Percentiles rank a stretch among this genome's conserved stretches.
Conservation (phyloP, 2,329 filamentous ascomycete genomes). For the Cercospora sesami region DNA sequence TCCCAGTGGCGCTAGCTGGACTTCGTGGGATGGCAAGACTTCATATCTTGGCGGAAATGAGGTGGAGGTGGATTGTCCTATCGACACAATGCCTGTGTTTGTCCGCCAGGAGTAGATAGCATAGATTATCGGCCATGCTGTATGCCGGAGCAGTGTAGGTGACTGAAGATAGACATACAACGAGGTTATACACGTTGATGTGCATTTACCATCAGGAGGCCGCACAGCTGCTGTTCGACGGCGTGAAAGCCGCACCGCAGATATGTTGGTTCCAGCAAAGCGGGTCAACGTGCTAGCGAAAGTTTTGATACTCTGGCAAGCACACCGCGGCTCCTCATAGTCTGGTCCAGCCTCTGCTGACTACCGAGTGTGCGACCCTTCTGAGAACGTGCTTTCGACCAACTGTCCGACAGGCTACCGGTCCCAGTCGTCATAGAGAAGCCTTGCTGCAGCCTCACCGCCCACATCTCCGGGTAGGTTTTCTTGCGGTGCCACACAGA, state of each 20-base stretch:
- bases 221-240: not conserved
- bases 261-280: not conserved
- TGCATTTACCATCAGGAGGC: not conserved
- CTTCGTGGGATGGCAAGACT: conserved; percentile 40
- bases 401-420: not conserved
- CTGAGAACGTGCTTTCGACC: not conserved
- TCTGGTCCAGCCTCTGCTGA: not conserved
- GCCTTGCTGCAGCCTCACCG: conserved; percentile 21
- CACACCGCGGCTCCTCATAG: not conserved
- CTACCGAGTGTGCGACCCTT: not conserved
- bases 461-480: conserved; percentile 33
- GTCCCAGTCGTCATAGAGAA: not conserved
- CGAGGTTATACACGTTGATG: not conserved
- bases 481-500: conserved; percentile 57
- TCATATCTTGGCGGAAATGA: conserved; percentile 28
- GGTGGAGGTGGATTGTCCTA: conserved; percentile 24
- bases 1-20: conserved; percentile 52
- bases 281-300: not conserved
- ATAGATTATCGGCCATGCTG: not conserved
- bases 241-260: not conserved
- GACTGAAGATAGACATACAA: not conserved
- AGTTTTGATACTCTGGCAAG: not conserved
- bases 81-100: conserved; percentile 29
- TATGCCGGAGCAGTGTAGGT: not conserved
- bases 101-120: conserved; percentile 10